Percentiles rank a stretch among this genome's conserved stretches.
Evolutionary conservation across 441 rosid genomes (phyloP).

Genomic region (Aquilaria agallochum): DNA sequence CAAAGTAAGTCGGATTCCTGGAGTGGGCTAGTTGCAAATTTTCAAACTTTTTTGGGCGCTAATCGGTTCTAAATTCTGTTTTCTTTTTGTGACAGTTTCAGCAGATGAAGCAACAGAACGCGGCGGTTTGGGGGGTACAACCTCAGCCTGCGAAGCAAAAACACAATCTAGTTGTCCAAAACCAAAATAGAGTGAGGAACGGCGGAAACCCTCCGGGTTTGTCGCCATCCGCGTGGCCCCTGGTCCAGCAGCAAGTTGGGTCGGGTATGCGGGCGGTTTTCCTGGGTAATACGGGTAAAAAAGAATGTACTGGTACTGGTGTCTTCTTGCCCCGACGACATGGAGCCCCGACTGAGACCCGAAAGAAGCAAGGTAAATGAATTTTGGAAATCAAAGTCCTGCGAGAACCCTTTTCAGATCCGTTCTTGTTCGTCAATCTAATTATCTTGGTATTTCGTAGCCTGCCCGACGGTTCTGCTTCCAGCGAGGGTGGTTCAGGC

Average conservation of each 20-base stretch:
- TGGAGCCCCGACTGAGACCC: slow-evolving; percentile 29
- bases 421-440: not conserved
- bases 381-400: too few species aligned
- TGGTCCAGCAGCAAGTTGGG: slow-evolving; percentile 30
- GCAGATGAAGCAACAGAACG: slow-evolving; percentile 36
- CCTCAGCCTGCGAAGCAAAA: slow-evolving; percentile 11
- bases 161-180: slow-evolving; percentile 21
- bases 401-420: too few species aligned
- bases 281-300: slow-evolving; percentile 41
- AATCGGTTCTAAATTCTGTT: not conserved
- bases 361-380: slow-evolving; percentile 46
- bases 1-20: slow-evolving; percentile 29
- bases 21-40: not conserved
- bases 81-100: slow-evolving; percentile 33
- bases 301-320: slow-evolving; percentile 75
- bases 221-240: slow-evolving; percentile 56
- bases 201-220: slow-evolving; percentile 25
- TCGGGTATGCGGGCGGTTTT: slow-evolving; percentile 58
- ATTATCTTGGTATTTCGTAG: slow-evolving; percentile 9
- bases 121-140: slow-evolving; percentile 27
- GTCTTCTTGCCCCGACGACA: slow-evolving; percentile 74
- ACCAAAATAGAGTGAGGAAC: slow-evolving; percentile 22
- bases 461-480: slow-evolving; percentile 49
- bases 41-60: not conserved
- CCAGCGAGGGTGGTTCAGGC: slow-evolving; percentile 79